Conservation (phyloP, 352 stramenopile species). For the Phytophthora litchii region DNA sequence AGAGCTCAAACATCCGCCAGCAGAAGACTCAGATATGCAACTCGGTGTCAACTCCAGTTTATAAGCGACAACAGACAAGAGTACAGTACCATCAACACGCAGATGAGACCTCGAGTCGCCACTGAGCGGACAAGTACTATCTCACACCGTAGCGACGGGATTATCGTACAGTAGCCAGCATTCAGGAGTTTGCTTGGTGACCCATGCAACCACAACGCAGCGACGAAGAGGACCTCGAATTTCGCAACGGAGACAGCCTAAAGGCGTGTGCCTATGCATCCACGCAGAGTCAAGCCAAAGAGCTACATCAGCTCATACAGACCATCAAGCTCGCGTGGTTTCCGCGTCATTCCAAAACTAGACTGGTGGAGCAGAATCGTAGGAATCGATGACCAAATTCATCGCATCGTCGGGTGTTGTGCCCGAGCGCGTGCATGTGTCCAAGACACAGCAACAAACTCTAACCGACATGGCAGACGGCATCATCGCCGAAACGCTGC, state of each 20-base stretch:
- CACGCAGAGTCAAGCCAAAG: slow-evolving; percentile 17
- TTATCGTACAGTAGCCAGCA: neutral
- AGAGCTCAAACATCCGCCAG: slow-evolving; percentile 1
- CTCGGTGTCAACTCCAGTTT: neutral
- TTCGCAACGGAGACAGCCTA: slow-evolving; percentile 13
- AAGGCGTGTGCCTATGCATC: slow-evolving; percentile 26
- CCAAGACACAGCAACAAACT: slow-evolving; percentile 35
- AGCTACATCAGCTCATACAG: slow-evolving; percentile 29
- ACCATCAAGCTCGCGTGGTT: slow-evolving; percentile 5
- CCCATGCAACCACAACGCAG: slow-evolving; percentile 10
- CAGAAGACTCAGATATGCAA: slow-evolving; percentile 12
- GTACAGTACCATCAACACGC: no score
- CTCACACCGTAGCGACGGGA: neutral
- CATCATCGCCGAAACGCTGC: slow-evolving; percentile 60
- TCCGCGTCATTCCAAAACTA: slow-evolving; percentile 19
- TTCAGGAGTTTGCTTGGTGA: slow-evolving; percentile 9
- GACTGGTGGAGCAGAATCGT: slow-evolving; percentile 1
- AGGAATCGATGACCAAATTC: slow-evolving; percentile 17
- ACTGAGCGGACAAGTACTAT: neutral
- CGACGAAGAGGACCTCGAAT: slow-evolving; percentile 14
- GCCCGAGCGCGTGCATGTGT: slow-evolving; percentile 23
- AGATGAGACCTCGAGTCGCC: no score
- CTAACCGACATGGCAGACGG: slow-evolving; percentile 52
- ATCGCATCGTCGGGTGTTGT: slow-evolving; percentile 11
- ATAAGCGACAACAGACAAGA: no score